phyloP scores from a whole-genome alignment of 2,329 filamentous ascomycete species.

The Elsinoe arachidis region DNA sequence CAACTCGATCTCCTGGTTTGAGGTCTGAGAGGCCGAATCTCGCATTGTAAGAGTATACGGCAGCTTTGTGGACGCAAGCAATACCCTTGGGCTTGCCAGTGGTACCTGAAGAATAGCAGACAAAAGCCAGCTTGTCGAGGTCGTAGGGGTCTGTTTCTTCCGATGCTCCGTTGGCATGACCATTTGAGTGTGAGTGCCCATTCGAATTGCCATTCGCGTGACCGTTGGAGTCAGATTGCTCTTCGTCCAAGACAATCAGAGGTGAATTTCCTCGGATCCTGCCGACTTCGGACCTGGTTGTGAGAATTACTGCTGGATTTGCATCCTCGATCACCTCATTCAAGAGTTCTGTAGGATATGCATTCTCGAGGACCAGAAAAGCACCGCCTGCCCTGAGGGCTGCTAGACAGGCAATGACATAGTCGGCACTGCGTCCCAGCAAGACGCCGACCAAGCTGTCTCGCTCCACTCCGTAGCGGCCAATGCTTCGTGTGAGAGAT shows the following conservation, averaged over 20 bases:
- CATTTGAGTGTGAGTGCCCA: conserved; percentile 16
- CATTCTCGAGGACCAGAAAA: conserved; percentile 70
- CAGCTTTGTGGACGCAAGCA: conserved; percentile 66
- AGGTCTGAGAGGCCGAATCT: conserved; percentile 63
- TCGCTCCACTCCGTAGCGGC: conserved; percentile 58
- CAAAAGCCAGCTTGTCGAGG: conserved; percentile 65
- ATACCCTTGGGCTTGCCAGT: conserved; percentile 77
- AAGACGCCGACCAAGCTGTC: conserved; percentile 69
- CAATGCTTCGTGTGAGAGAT: conserved; percentile 55
- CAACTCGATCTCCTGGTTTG: conserved; percentile 63
- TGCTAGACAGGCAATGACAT: conserved; percentile 70
- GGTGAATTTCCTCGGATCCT: conserved; percentile 57
- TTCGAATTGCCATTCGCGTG: conserved; percentile 30
- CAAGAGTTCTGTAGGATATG: conserved; percentile 65
- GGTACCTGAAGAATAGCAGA: conserved; percentile 72
- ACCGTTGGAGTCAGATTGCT: conserved; percentile 24
- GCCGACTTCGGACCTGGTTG: conserved; percentile 53
- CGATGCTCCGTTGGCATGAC: conserved; percentile 28
- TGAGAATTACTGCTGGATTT: conserved; percentile 61
- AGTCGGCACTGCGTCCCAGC: conserved; percentile 65
- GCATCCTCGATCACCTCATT: conserved; percentile 72
- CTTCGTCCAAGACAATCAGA: conserved; percentile 56
- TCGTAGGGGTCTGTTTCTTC: conserved; percentile 47
- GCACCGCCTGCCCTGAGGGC: conserved; percentile 71
- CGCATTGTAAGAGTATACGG: conserved; percentile 65